A percentile compares a stretch with the other conserved stretches of the same genome.
Conservation (phyloP, 2,329 filamentous ascomycete genomes). For the Pseudomassariella vexata region DNA sequence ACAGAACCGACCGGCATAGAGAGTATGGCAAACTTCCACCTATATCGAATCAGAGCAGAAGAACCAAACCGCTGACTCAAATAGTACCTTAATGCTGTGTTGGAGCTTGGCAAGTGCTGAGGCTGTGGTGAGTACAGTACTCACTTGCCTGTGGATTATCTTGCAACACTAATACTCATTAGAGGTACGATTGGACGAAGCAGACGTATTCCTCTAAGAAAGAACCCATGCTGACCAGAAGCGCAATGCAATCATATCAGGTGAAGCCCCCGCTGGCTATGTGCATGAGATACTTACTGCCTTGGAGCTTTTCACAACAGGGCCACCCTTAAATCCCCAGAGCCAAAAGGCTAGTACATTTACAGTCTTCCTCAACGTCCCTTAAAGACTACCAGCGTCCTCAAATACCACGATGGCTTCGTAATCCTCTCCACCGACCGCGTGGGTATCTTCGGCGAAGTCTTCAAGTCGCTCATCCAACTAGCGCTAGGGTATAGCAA, state of each 20-base stretch:
- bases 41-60: too few relatives aligned
- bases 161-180: too few relatives aligned
- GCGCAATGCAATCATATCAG: conserved; percentile 16
- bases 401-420: conserved; percentile 36
- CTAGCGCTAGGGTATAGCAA: conserved; percentile 14
- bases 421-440: conserved; percentile 34
- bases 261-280: too few relatives aligned
- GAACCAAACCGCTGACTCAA: too few relatives aligned
- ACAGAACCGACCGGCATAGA: conserved; percentile 14
- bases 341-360: too few relatives aligned
- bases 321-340: too few relatives aligned
- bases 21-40: too few relatives aligned
- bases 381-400: conserved; percentile 29
- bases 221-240: conserved; percentile 10
- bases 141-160: too few relatives aligned
- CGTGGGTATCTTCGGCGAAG: conserved; percentile 17
- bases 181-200: conserved; percentile 14
- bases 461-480: conserved; percentile 15
- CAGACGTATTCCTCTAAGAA: conserved; percentile 16
- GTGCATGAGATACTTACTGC: too few relatives aligned
- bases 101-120: conserved; percentile 16
- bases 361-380: conserved; percentile 26
- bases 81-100: conserved; percentile 14
- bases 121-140: conserved; percentile 11
- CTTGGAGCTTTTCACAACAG: too few relatives aligned